Percentiles rank a stretch among this genome's conserved stretches.
These are phyloP conservation scores for Pezicula rhizophila DNA, from an alignment of 2,329 filamentous ascomycete genomes.

Conservation along the genomic window DNA sequence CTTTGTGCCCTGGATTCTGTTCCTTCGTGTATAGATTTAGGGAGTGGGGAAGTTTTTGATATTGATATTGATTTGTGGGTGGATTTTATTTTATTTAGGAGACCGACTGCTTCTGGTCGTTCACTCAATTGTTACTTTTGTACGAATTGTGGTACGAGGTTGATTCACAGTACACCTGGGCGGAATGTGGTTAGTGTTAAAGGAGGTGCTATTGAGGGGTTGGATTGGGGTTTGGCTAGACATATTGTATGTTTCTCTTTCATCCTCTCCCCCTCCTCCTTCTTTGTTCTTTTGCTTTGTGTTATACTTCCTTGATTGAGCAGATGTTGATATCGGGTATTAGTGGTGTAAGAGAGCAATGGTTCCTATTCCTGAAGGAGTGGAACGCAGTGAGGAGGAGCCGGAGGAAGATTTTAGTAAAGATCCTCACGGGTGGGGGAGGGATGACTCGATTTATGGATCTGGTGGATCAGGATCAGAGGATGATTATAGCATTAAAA, in stretches of 20 bases:
- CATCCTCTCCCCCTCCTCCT: background rate
- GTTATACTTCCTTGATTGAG: background rate
- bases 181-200: slow-evolving; percentile 60
- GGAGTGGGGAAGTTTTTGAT: too few relatives aligned
- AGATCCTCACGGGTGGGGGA: background rate
- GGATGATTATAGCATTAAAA: background rate
- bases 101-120: slow-evolving; percentile 50
- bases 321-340: background rate
- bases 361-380: slow-evolving; percentile 61
- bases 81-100: slow-evolving; percentile 31
- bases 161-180: slow-evolving; percentile 55
- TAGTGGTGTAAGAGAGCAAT: slow-evolving; percentile 31
- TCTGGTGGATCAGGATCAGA: background rate
- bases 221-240: slow-evolving; percentile 54
- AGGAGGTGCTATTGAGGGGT: slow-evolving; percentile 57
- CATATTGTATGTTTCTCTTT: slow-evolving; percentile 41
- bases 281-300: background rate
- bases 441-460: background rate
- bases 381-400: slow-evolving; percentile 50
- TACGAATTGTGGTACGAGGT: slow-evolving; percentile 56
- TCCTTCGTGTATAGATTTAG: too few relatives aligned
- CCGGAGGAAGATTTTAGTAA: slow-evolving; percentile 24
- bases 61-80: background rate
- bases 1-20: too few relatives aligned
- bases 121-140: slow-evolving; percentile 62